Evolutionary conservation across 176 grass and related monocot species (phyloP).

Genomic region (Pontederia paniculata): DNA sequence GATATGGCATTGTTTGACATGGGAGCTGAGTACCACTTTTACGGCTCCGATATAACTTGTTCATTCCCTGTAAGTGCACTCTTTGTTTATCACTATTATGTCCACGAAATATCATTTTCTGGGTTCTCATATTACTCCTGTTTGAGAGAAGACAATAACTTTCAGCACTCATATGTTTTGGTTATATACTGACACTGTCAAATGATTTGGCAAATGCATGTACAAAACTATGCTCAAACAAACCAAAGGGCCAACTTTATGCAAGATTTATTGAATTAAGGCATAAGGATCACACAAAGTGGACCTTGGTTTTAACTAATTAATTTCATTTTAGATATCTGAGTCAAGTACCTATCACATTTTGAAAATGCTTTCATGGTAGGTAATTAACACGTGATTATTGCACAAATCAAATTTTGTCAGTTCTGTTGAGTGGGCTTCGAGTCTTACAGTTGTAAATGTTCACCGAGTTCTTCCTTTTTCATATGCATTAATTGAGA

Average conservation of each 20-base stretch:
- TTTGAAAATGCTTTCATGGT: background rate
- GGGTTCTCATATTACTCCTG: background rate
- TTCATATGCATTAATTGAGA: too few relatives aligned
- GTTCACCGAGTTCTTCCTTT: too few relatives aligned
- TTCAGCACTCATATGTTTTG: background rate
- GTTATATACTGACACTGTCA: background rate
- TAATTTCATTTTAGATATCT: background rate
- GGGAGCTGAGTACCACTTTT: slow-evolving; percentile 89
- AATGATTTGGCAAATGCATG: too few relatives aligned
- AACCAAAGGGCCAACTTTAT: too few relatives aligned
- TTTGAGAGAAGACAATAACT: background rate
- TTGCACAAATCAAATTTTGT: too few relatives aligned
- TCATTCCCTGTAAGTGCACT: slow-evolving; percentile 90
- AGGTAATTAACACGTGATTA: background rate
- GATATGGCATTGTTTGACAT: slow-evolving; percentile 91
- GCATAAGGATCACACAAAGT: too few relatives aligned
- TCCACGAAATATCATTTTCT: background rate
- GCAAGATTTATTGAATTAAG: too few relatives aligned
- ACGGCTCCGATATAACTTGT: slow-evolving; percentile 98
- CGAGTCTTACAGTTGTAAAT: too few relatives aligned
- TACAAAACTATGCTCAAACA: too few relatives aligned
- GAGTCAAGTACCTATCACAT: background rate
- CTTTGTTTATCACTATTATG: slow-evolving; percentile 5
- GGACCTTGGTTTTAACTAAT: too few relatives aligned
- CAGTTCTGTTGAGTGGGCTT: too few relatives aligned